phyloP scores from a whole-genome alignment of 495 filamentous ascomycete species.

The Hyaloscypha bicolor region DNA sequence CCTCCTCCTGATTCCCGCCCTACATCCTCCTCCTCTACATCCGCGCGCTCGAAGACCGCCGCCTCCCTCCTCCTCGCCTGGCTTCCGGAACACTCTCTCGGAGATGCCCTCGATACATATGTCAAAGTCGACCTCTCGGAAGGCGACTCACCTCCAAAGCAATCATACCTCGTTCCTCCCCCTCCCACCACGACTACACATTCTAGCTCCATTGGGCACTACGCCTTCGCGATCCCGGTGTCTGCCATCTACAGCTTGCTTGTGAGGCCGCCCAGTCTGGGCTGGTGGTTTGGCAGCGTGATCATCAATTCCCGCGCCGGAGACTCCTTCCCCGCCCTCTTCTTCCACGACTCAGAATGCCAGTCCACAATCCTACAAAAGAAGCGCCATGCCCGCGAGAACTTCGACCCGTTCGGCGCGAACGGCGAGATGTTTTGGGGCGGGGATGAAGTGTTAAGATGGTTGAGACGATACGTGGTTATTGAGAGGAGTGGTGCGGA shows the following conservation, averaged over 20 bases:
- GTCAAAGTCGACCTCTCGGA: constrained; percentile 93
- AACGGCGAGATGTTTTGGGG: constrained; percentile 93
- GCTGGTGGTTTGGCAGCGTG: constrained; percentile 97
- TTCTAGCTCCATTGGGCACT: constrained; percentile 71
- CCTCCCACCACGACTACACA: constrained; percentile 82
- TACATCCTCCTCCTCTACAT: constrained; percentile 54
- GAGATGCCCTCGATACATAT: constrained; percentile 83
- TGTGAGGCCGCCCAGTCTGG: constrained; percentile 87
- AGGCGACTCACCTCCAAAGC: constrained; percentile 74
- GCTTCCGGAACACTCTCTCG: constrained; percentile 89
- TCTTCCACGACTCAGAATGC: constrained; percentile 97
- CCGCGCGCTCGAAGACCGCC: constrained; percentile 36
- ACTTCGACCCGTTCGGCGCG: constrained; percentile 88
- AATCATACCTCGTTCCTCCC: constrained; percentile 88
- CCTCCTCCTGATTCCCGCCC: constrained; percentile 46
- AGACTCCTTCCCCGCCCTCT: constrained; percentile 90
- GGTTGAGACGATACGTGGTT: constrained; percentile 80
- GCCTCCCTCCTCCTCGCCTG: constrained; percentile 84
- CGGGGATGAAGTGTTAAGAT: constrained; percentile 91
- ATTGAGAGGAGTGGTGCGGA: constrained; percentile 84
- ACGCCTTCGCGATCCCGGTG: constrained; percentile 90
- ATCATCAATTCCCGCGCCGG: constrained; percentile 90
- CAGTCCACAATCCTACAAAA: constrained; percentile 93
- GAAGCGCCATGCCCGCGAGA: constrained; percentile 78
- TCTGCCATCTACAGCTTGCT: constrained; percentile 88